Base-by-base conservation (phyloP, 192 early-diverging fungal species). In the Backusella luteola region DNA sequence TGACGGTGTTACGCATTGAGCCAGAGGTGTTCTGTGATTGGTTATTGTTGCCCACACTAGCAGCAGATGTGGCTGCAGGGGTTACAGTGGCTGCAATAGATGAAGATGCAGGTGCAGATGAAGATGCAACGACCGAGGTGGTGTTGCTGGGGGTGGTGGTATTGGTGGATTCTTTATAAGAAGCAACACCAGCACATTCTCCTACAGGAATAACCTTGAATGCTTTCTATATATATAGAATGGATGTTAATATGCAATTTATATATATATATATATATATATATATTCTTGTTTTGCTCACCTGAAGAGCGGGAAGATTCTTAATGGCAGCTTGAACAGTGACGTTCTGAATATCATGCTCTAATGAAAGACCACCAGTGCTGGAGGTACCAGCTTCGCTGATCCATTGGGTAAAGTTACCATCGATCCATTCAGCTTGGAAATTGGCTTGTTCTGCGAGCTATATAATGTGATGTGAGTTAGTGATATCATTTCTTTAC, bases 331-430 rank as follows among this genome's bases (percentile, higher is more conserved):
- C 85, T 46, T 84, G 76, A 19, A 89, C 86, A 66, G 85, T 84
- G 59, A 76, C 69, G 26, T 72, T 39, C 53, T 83, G 85, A 7
- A 89, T 80, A 73, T 89, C 88, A 67, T 89, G 88, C 72, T 87
- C 79, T 1, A 89, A 78, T 39, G 81, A 79, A 41, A 88, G 79
- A 76, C 84, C 83, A 52, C 88, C 88, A 8, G 67, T 78, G 12
- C 69, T 78, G 66, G 84, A 67, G 34, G 73, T 80, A 38, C 83
- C 67, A 56, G 82, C 82, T 73, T 85, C 82, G 38, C 49, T 36
- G 9, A 82, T 70, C 87, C 87, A 90, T 63, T 77, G 35, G 59
- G 82, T 79, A 68, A 85, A 84, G 9, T 76, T 78, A 34, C 69
- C 67, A 69, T 86, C 82, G 14, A 86, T 77, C 73, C 77, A 77